Evolutionary conservation across 2,329 filamentous ascomycete genomes (phyloP).

Genomic region (Talaromyces islandicus): DNA sequence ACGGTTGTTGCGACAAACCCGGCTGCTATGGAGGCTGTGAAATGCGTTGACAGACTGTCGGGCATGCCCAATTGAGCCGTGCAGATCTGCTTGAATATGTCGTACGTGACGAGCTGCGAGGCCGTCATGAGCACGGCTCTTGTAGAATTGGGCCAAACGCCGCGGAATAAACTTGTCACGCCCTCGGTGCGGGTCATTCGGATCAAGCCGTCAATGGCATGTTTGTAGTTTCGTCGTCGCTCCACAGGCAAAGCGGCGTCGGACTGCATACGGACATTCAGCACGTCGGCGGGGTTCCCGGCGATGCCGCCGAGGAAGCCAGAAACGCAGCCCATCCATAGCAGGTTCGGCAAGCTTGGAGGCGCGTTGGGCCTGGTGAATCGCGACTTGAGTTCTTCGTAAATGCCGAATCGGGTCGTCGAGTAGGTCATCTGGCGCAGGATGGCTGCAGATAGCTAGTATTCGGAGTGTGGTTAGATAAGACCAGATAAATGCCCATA

Average conservation of each 20-base stretch:
- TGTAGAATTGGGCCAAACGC: conserved; percentile 58
- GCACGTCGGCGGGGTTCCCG: conserved; percentile 90
- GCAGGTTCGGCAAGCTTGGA: conserved; percentile 68
- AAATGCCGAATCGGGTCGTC: conserved; percentile 92
- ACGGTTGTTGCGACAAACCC: conserved; percentile 63
- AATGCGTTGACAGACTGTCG: conserved; percentile 56
- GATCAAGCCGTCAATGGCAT: conserved; percentile 79
- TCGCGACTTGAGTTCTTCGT: conserved; percentile 81
- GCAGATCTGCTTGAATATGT: conserved; percentile 56
- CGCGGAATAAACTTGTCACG: conserved; percentile 68
- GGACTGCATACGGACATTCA: conserved; percentile 98
- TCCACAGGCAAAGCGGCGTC: conserved; percentile 68
- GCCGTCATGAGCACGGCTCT: conserved; percentile 62
- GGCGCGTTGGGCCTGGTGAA: conserved; percentile 48
- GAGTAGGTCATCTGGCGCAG: conserved; percentile 94
- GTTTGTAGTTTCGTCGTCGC: conserved; percentile 78
- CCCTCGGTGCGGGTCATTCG: conserved; percentile 89
- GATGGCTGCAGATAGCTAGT: conserved; percentile 75
- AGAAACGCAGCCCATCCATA: conserved; percentile 74
- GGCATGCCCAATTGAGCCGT: conserved; percentile 47
- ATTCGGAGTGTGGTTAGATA: neutral
- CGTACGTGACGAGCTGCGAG: conserved; percentile 59
- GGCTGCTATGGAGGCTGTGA: conserved; percentile 55
- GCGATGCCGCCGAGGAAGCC: conserved; percentile 84
- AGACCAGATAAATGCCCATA: neutral